phyloP scores from a whole-genome alignment of 2,329 filamentous ascomycete species.

The Pseudogymnoascus sp. region DNA sequence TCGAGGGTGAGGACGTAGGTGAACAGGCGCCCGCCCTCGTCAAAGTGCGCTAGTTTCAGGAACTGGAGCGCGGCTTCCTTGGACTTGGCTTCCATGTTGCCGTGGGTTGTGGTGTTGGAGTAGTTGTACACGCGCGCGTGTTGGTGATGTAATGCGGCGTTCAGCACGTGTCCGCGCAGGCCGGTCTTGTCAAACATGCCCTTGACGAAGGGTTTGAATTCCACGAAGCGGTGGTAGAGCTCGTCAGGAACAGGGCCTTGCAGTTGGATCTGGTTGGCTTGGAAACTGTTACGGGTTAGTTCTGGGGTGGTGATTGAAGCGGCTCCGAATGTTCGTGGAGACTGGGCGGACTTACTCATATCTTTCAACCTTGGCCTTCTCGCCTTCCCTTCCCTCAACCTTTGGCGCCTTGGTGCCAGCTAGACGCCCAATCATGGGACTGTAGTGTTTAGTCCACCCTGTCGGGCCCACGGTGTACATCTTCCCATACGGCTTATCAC shows the following conservation, averaged over 20 bases:
- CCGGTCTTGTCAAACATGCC: conserved; percentile 78
- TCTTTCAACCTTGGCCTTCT: conserved; percentile 52
- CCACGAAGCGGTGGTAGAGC: conserved; percentile 86
- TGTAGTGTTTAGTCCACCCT: conserved; percentile 75
- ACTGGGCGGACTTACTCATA: conserved; percentile 56
- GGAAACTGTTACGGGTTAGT: conserved; percentile 54
- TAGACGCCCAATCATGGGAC: conserved; percentile 77
- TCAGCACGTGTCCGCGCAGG: conserved; percentile 69
- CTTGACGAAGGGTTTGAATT: conserved; percentile 84
- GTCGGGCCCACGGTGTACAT: conserved; percentile 74
- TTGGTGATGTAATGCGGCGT: conserved; percentile 82
- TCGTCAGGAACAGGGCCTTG: conserved; percentile 70
- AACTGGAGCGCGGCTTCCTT: conserved; percentile 69
- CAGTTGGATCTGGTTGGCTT: conserved; percentile 86
- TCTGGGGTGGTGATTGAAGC: background rate
- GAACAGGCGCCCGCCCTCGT: conserved; percentile 77
- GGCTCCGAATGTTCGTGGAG: background rate
- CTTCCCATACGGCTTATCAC: conserved; percentile 57
- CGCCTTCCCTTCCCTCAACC: conserved; percentile 42
- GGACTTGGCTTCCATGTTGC: conserved; percentile 57
- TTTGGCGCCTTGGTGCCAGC: conserved; percentile 62
- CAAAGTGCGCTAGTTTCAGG: conserved; percentile 77
- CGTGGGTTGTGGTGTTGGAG: conserved; percentile 66
- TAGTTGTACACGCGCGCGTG: conserved; percentile 86
- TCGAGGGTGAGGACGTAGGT: conserved; percentile 90